Base-by-base conservation (phyloP, 805 yeast species). In the Ogataea paradorogensis region DNA sequence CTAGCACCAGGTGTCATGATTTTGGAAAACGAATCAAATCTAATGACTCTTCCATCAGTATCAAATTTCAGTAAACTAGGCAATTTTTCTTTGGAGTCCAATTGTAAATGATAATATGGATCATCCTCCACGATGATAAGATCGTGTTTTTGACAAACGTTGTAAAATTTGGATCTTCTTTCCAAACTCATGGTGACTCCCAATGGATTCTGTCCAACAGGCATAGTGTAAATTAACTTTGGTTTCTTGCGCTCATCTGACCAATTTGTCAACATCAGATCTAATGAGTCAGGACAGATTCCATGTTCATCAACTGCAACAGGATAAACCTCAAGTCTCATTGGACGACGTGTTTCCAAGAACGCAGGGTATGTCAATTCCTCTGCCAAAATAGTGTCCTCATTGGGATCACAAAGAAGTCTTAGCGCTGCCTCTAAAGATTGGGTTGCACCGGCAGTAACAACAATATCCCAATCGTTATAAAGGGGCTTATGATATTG, bases 371-470 rank as follows among this genome's bases (percentile, higher is more conserved):
- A 91, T 10, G 90, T 70, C 65, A 76, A 79, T 55, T 84, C 88
- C 63, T 91, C 98, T 24, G 82, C 83, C 45, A 91, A 65, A 37
- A 91, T 74, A n/a, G 81, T 66, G 58, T 91, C 99, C 25, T 46
- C 56, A 30, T 91, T 95, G 43, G 82, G 78, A 57, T 79, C 68
- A 54, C 81, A 71, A 55, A 91, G 78, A 23, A 90, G 78, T 62
- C 97, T 76, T 56, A 91, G 72, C 16, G 80, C 71, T 3, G 93
- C 75, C 54, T 90, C 96, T 82, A 95, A 82, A 5, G 86, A 76
- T 62, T 85, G 87, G n/a, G 97, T 90, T 67, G 86, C 87, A 49
- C 98, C 98, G 9, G 82, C 74, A 35, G 87, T 76, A 48, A 81
- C 63, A 26, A 88, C 63, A 24, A 78, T 62, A 49, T 74, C 82